Evolutionary conservation across 805 yeast species (phyloP), one percentile per base, ranked within the genome.

Genomic region (Wickerhamomyces ciferrii): DNA sequence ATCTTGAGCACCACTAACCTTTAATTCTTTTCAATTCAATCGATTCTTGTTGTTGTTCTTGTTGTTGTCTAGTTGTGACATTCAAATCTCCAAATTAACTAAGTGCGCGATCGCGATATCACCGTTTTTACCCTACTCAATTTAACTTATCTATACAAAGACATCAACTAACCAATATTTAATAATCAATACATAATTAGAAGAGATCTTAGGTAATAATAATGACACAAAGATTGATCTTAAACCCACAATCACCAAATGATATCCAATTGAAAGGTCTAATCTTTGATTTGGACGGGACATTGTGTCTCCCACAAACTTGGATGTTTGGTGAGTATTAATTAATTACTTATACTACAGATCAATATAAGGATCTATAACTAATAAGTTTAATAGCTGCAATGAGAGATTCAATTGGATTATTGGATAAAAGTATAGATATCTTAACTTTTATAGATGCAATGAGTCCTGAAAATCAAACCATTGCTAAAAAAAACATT

Each of bases 251-350:
- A 2, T 19, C 41, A 3, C 35, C 51, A 8, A 51, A 58, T 20
- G 69, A 72, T 38, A 43, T 61, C 7, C 52, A 52, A 25, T 59
- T 80, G 39, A 69, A 66, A 39, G 87, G 87, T 0, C 59, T 85
- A 7, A 69, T 85, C 1, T 85, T 85, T 58, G 92, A 85, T 55
- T 84, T 85, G 92, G 92, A 85, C 59, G 91, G 91, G 5, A 85
- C 92, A 0, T 58, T 85, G 45, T 80, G 86, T 52, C 65, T 76
- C 14, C 88, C 89, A 1, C 88, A 83, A 57, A 68, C 74, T 0
- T 74, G 78, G 78, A 74, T 74, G 78, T 74, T 74, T 53, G 62
- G 63, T 59, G 50, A n/a, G 62, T 48, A 4, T 23, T 8, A 8
- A 18, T 19, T n/a, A 18, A 21, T 24, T n/a, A n/a, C 10, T 32